These are phyloP conservation scores for Trichoderma koningiopsis DNA, from an alignment of 2,329 filamentous ascomycete genomes.

Conservation along the genomic window DNA sequence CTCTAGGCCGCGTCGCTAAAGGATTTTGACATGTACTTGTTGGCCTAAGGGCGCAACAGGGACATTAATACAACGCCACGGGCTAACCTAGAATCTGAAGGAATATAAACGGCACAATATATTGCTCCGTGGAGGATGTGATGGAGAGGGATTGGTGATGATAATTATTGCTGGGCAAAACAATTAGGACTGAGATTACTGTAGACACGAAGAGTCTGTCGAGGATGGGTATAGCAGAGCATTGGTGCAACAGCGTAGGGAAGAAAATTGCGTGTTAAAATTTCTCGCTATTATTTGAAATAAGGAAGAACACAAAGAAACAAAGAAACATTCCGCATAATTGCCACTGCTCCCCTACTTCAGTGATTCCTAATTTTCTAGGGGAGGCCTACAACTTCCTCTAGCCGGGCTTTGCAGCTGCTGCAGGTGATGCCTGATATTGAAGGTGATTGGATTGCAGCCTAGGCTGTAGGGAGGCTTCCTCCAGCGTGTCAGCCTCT, in stretches of 20 bases:
- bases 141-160: neutral
- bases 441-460: neutral
- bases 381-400: neutral
- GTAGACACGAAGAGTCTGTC: too few species aligned
- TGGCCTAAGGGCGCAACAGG: neutral
- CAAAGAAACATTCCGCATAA: neutral
- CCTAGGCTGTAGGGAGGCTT: neutral
- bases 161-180: too few species aligned
- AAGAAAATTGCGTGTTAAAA: neutral
- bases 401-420: neutral
- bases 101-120: neutral
- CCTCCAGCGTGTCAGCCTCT: neutral
- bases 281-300: neutral
- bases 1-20: neutral
- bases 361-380: neutral
- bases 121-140: neutral
- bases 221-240: neutral
- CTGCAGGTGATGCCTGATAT: neutral
- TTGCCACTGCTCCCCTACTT: neutral
- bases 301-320: neutral
- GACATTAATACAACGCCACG: neutral
- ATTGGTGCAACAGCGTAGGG: neutral
- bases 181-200: neutral
- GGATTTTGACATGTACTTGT: neutral
- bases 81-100: neutral